Conservation (phyloP, 2,329 filamentous ascomycete species). For the Ophiognomonia clavigignenti-juglandacearum region DNA sequence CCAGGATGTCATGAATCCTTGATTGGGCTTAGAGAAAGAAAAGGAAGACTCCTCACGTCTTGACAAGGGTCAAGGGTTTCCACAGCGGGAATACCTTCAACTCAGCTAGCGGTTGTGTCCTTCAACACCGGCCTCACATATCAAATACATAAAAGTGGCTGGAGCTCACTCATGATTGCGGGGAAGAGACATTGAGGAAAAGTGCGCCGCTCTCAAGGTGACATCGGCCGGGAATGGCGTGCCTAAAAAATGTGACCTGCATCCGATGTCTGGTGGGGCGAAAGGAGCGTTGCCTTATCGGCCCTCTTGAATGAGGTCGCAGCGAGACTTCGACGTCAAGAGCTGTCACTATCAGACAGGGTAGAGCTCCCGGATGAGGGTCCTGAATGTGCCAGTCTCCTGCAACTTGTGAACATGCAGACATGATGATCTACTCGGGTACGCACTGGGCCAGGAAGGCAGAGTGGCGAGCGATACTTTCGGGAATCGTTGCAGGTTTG, state of each 20-base stretch:
- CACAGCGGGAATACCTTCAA: too few relatives aligned
- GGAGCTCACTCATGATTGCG: too few relatives aligned
- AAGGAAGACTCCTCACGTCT: neutral
- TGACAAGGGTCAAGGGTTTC: too few relatives aligned
- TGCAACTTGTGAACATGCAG: too few relatives aligned
- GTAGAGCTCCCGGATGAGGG: conserved; percentile 12
- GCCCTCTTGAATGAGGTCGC: neutral
- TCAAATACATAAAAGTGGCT: neutral
- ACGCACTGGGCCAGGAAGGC: too few relatives aligned
- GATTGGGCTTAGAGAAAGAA: neutral
- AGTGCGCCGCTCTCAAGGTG: neutral
- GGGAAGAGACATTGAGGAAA: neutral
- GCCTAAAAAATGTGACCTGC: neutral
- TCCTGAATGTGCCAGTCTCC: too few relatives aligned
- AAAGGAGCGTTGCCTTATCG: neutral
- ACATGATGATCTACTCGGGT: too few relatives aligned
- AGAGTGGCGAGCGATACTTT: too few relatives aligned
- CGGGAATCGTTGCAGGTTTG: too few relatives aligned
- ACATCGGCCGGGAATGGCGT: too few relatives aligned
- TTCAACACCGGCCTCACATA: neutral
- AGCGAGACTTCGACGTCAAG: conserved; percentile 4
- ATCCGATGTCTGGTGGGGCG: conserved; percentile 1
- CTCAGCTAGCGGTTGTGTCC: too few relatives aligned
- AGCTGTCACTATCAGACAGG: neutral
- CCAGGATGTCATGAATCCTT: neutral